phyloP scores from a whole-genome alignment of 148 eudicot genomes.

The Beta vulgaris region DNA sequence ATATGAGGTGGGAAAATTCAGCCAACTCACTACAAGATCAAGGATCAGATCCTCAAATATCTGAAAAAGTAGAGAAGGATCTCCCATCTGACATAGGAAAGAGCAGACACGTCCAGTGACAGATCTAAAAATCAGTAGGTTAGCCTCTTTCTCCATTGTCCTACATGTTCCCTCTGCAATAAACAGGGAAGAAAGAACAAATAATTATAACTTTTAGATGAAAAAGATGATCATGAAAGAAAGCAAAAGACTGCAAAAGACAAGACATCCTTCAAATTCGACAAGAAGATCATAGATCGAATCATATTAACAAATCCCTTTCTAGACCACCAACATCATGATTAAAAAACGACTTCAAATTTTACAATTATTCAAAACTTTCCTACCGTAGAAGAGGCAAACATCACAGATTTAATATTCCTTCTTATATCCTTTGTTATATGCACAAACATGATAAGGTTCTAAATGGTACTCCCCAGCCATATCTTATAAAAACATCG shows the following conservation, averaged over 20 bases:
- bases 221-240: background rate
- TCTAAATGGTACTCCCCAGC: too few relatives aligned
- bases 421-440: too few relatives aligned
- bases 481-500: too few relatives aligned
- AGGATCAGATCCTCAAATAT: slow-evolving; percentile 65
- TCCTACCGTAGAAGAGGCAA: background rate
- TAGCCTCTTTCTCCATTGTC: slow-evolving; percentile 27
- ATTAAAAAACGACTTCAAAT: background rate
- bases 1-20: background rate
- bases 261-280: background rate
- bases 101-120: slow-evolving; percentile 58
- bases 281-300: background rate
- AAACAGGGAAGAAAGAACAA: background rate
- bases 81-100: slow-evolving; percentile 69
- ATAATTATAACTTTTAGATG: background rate
- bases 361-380: background rate
- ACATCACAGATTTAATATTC: background rate
- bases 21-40: slow-evolving; percentile 57
- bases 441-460: too few relatives aligned
- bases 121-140: slow-evolving; percentile 42
- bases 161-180: slow-evolving; percentile 48
- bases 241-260: background rate
- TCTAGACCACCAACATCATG: background rate
- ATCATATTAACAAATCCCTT: background rate
- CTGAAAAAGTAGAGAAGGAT: slow-evolving; percentile 54